A percentile compares a stretch with the other conserved stretches of the same genome.
These are phyloP conservation scores for Talaromyces sp. DNA, from an alignment of 2,329 filamentous ascomycete genomes.

Conservation along the genomic window DNA sequence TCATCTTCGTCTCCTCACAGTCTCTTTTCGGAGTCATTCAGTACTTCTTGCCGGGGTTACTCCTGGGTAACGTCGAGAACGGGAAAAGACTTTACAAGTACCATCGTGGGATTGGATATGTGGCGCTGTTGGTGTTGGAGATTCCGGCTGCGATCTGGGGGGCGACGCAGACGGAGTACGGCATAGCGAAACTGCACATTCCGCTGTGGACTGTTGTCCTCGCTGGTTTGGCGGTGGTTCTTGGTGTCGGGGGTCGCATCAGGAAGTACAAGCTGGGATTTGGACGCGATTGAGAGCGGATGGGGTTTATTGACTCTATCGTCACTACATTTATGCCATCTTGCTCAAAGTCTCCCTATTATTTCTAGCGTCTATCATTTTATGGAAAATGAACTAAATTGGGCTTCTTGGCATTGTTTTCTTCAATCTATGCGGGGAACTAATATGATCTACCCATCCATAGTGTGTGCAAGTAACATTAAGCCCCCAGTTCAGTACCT, in stretches of 20 bases:
- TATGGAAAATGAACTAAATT: no score
- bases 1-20: conserved; percentile 71
- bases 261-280: conserved; percentile 78
- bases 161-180: conserved; percentile 77
- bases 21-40: conserved; percentile 79
- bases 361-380: no score
- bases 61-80: conserved; percentile 78
- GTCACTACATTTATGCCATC: no score
- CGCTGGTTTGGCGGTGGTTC: conserved; percentile 65
- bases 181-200: conserved; percentile 67
- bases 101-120: conserved; percentile 77
- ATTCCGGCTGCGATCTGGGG: conserved; percentile 76
- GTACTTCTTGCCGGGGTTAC: conserved; percentile 66
- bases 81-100: conserved; percentile 90
- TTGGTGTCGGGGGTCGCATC: conserved; percentile 76
- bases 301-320: background rate
- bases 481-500: no score
- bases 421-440: no score
- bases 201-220: conserved; percentile 75
- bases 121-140: conserved; percentile 65
- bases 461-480: no score
- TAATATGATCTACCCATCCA: no score
- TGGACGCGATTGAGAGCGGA: background rate
- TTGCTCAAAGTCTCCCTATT: no score
- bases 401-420: no score